Conservation (phyloP, 2,329 filamentous ascomycete genomes). For the Fusarium kyushuense region DNA sequence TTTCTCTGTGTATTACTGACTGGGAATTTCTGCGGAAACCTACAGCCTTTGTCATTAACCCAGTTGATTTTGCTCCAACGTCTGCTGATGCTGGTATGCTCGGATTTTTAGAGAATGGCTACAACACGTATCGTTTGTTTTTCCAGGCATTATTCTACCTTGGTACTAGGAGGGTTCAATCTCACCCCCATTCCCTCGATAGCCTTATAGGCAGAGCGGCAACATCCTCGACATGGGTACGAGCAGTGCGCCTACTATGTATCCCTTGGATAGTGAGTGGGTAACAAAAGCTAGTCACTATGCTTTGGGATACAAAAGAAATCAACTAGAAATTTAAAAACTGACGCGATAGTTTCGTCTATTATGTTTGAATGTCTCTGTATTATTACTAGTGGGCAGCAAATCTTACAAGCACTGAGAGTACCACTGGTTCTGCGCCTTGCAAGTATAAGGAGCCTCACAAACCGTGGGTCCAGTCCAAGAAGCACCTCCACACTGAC, state of each 20-base stretch:
- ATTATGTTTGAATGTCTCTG: no score
- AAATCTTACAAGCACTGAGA: conserved; percentile 26
- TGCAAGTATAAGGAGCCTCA: conserved; percentile 22
- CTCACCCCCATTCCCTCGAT: no score
- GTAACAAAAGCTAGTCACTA: no score
- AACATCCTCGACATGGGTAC: no score
- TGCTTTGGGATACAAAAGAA: no score
- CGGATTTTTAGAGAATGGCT: not conserved
- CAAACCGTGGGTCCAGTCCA: conserved; percentile 33
- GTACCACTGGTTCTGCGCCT: conserved; percentile 38
- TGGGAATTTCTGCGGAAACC: not conserved
- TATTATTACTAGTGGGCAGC: no score
- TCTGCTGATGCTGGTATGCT: not conserved
- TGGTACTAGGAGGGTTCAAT: no score
- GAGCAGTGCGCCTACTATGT: no score
- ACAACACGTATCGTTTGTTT: not conserved
- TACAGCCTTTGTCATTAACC: not conserved
- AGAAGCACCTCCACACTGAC: conserved; percentile 30
- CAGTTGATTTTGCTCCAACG: not conserved
- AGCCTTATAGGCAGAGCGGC: no score
- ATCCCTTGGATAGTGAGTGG: no score
- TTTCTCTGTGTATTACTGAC: not conserved
- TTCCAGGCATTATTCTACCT: not conserved
- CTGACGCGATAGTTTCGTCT: no score
- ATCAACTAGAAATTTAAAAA: no score